These are phyloP conservation scores for Albizia julibrissin DNA, from an alignment of 306 rosid genomes.

Conservation along the genomic window DNA sequence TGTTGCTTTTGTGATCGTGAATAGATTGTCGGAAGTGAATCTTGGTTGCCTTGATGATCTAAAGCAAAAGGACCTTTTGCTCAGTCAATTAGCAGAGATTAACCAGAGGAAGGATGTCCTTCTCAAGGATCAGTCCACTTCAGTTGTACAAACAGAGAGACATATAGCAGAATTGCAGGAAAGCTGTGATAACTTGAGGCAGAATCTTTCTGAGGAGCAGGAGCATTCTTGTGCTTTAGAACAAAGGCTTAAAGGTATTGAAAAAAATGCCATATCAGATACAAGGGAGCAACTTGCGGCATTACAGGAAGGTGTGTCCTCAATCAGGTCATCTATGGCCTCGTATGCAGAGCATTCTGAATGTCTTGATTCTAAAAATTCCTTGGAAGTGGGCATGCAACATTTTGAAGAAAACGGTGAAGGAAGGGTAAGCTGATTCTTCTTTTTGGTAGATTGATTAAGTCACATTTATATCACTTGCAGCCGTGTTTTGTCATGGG, in stretches of 20 bases:
- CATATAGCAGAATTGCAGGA: slow-evolving; percentile 51
- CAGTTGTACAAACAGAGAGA: slow-evolving; percentile 58
- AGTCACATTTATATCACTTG: slow-evolving; percentile 39
- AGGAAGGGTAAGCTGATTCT: slow-evolving; percentile 63
- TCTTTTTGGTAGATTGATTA: slow-evolving; percentile 42
- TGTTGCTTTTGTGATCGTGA: slow-evolving; percentile 69
- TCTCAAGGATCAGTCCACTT: slow-evolving; percentile 51
- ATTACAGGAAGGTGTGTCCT: slow-evolving; percentile 74
- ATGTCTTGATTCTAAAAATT: slow-evolving; percentile 43
- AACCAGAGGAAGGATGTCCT: slow-evolving; percentile 57
- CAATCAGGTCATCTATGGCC: slow-evolving; percentile 74
- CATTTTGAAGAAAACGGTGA: slow-evolving; percentile 46
- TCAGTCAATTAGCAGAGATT: slow-evolving; percentile 52
- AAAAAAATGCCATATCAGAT: slow-evolving; percentile 56
- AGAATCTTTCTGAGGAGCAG: slow-evolving; percentile 63
- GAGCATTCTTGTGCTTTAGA: slow-evolving; percentile 54
- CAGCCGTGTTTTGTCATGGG: slow-evolving; percentile 36
- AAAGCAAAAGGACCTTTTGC: slow-evolving; percentile 48
- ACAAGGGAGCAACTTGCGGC: slow-evolving; percentile 70
- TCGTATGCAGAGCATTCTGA: slow-evolving; percentile 46
- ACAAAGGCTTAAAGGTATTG: slow-evolving; percentile 62
- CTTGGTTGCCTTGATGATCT: slow-evolving; percentile 49
- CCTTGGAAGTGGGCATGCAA: slow-evolving; percentile 38
- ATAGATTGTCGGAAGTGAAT: slow-evolving; percentile 73
- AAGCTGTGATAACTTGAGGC: slow-evolving; percentile 49